A percentile compares a stretch with the other conserved stretches of the same genome.
Evolutionary conservation across 148 eudicot genomes (phyloP).

Genomic region (Arbutus unedo): DNA sequence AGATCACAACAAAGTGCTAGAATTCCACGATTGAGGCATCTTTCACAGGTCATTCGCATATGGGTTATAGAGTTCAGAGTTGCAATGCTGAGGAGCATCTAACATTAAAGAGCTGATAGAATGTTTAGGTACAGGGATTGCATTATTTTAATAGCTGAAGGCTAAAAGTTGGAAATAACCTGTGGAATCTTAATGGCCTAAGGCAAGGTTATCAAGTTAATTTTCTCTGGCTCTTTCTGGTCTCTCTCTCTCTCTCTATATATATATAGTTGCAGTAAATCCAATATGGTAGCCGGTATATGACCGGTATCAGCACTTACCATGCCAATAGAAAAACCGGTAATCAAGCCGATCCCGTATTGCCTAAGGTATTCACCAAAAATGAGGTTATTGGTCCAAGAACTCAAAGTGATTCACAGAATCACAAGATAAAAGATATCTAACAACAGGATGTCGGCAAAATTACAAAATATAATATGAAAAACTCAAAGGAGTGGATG

Average conservation of each 20-base stretch:
- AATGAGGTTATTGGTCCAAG: background rate
- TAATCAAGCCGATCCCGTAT: too few species aligned
- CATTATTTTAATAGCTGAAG: background rate
- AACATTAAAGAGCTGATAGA: background rate
- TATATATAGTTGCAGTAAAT: too few species aligned
- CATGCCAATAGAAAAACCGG: too few species aligned
- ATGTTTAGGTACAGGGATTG: background rate
- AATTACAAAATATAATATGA: background rate
- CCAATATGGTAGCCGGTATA: too few species aligned
- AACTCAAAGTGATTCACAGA: background rate
- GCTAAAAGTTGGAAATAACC: background rate
- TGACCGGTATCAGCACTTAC: too few species aligned
- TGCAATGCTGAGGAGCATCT: background rate
- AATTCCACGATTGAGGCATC: background rate
- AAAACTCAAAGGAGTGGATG: too few species aligned
- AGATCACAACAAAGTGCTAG: too few species aligned
- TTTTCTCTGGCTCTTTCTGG: too few species aligned
- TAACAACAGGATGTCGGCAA: background rate
- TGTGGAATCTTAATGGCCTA: too few species aligned
- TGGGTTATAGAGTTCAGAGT: background rate
- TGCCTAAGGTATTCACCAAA: background rate
- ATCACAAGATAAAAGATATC: background rate
- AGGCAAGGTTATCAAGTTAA: too few species aligned
- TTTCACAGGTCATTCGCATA: background rate
- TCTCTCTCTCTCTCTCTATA: too few species aligned